A percentile compares a stretch with the other conserved stretches of the same genome.
Conservation (phyloP, 2,329 filamentous ascomycete species). For the Trichoderma harzianum region DNA sequence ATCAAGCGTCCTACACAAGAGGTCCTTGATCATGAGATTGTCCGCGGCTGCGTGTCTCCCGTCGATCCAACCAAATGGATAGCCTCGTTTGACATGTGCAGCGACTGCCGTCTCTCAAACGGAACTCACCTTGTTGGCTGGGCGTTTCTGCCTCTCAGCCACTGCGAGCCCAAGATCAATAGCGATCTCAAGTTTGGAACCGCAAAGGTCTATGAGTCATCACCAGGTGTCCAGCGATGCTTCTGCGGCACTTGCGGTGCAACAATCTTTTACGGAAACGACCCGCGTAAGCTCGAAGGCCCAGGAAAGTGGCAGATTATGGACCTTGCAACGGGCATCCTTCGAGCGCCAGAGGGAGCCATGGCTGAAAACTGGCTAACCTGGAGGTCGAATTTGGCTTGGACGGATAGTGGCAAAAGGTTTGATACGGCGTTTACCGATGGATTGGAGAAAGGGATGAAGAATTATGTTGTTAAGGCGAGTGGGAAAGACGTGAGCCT, state of each 20-base stretch:
- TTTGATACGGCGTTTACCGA: slow-evolving; percentile 38
- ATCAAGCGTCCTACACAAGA: slow-evolving; percentile 38
- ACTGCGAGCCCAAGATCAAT: slow-evolving; percentile 37
- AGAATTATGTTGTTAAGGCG: slow-evolving; percentile 35
- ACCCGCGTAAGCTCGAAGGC: slow-evolving; percentile 28
- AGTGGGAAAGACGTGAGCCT: slow-evolving; percentile 31
- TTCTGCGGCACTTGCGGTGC: slow-evolving; percentile 49
- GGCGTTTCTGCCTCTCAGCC: slow-evolving; percentile 39
- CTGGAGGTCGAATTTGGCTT: slow-evolving; percentile 41
- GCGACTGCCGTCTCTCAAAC: slow-evolving; percentile 43
- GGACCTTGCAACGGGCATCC: slow-evolving; percentile 42
- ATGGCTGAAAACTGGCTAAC: slow-evolving; percentile 46
- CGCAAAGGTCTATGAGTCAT: slow-evolving; percentile 41
- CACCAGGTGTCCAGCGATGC: slow-evolving; percentile 36
- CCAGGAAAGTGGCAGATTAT: slow-evolving; percentile 35
- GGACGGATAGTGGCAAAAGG: slow-evolving; percentile 32
- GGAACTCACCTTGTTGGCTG: slow-evolving; percentile 43
- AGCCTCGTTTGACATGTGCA: slow-evolving; percentile 40
- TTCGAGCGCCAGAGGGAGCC: slow-evolving; percentile 43
- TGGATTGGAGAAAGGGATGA: slow-evolving; percentile 37
- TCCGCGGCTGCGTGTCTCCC: slow-evolving; percentile 36
- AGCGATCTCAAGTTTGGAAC: slow-evolving; percentile 41
- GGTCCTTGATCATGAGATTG: slow-evolving; percentile 29
- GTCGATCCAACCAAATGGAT: slow-evolving; percentile 41
- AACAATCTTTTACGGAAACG: slow-evolving; percentile 37